These are phyloP conservation scores for Dioscorea cayenensis DNA, from an alignment of 116 monocot species.

Conservation along the genomic window DNA sequence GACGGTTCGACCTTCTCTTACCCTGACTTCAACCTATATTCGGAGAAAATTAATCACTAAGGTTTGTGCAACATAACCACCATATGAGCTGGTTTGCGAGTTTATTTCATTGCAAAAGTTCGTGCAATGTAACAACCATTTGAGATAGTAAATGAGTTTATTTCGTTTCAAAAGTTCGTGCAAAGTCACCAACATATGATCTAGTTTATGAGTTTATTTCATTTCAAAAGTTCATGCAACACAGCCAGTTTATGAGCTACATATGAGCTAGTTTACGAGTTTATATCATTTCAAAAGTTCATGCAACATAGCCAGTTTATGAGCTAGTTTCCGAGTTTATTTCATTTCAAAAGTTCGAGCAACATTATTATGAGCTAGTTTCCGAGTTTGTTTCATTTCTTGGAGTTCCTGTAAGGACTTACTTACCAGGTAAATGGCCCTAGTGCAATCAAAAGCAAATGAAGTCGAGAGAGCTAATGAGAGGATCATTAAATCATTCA, in stretches of 20 bases:
- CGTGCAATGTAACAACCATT: neutral
- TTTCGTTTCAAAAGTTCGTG: neutral
- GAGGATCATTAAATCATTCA: too few species aligned
- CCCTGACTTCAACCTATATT: constrained; percentile 78
- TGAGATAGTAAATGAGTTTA: too few species aligned
- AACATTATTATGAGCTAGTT: neutral
- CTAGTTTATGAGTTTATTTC: neutral
- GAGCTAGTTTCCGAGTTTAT: too few species aligned
- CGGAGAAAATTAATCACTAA: neutral
- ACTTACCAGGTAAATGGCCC: too few species aligned
- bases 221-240: neutral
- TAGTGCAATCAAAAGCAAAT: too few species aligned
- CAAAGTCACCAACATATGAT: neutral
- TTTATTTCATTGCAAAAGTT: neutral
- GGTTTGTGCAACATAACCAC: neutral
- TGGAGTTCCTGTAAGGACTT: too few species aligned
- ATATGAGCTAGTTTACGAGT: neutral
- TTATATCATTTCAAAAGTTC: neutral
- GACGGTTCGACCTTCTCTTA: constrained; percentile 82
- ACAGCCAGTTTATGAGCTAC: neutral
- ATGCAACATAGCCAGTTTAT: neutral
- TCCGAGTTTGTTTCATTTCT: neutral
- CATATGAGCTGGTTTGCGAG: neutral
- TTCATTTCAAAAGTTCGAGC: neutral
- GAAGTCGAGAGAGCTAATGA: too few species aligned